These are phyloP conservation scores for Uncinocarpus reesii DNA, from an alignment of 2,329 filamentous ascomycete species.

Conservation along the genomic window DNA sequence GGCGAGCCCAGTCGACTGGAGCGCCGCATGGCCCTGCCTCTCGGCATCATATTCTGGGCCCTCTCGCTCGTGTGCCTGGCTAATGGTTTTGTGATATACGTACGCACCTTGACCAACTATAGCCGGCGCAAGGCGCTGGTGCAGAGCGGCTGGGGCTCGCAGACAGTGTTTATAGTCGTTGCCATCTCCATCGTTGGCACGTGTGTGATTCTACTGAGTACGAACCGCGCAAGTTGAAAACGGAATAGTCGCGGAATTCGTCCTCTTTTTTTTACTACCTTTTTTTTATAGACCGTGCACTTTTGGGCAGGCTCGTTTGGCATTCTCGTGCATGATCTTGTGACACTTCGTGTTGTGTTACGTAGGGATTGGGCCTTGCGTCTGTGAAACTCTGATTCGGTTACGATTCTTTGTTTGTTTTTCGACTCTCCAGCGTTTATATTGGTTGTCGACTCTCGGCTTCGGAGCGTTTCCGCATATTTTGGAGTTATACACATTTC, in stretches of 20 bases:
- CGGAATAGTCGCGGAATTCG: not conserved
- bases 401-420: not conserved
- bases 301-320: not conserved
- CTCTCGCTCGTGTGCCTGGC: constrained; percentile 66
- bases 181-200: constrained; percentile 37
- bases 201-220: constrained; percentile 37
- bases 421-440: not conserved
- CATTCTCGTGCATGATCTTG: not conserved
- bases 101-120: constrained; percentile 73
- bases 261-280: not conserved
- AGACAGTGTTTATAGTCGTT: constrained; percentile 52
- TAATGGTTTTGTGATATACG: constrained; percentile 76
- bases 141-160: constrained; percentile 88
- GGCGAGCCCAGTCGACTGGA: constrained; percentile 59
- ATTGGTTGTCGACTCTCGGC: not conserved
- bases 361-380: not conserved
- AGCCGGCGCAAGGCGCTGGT: constrained; percentile 69
- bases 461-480: not conserved
- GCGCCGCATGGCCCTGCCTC: constrained; percentile 64
- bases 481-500: constrained; percentile 7
- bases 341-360: constrained; percentile 6
- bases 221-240: constrained; percentile 21
- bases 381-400: not conserved
- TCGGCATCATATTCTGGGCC: constrained; percentile 81
- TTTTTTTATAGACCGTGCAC: not conserved